Evolutionary conservation across 2,329 filamentous ascomycete genomes (phyloP).

Genomic region (Trichoderma koningii): DNA sequence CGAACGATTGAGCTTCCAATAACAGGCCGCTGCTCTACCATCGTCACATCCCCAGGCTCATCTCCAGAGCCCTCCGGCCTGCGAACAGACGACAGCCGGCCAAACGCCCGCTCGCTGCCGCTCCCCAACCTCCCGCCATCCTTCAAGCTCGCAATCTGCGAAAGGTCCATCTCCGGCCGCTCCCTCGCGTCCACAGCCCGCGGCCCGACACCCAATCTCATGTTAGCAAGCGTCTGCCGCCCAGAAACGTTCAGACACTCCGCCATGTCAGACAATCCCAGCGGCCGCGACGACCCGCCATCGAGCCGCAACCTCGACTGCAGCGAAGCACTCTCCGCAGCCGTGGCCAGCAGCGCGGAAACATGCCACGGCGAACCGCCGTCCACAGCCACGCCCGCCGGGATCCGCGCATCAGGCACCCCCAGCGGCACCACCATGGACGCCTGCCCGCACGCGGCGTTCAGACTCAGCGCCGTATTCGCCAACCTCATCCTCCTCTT

Average conservation of each 20-base stretch:
- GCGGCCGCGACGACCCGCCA: constrained; percentile 40
- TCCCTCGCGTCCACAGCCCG: constrained; percentile 37
- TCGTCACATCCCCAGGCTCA: constrained; percentile 21
- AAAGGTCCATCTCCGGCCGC: constrained; percentile 39
- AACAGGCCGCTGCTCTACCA: constrained; percentile 29
- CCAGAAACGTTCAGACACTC: constrained; percentile 72
- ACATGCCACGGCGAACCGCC: constrained; percentile 73
- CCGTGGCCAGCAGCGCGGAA: constrained; percentile 73
- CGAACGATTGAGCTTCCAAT: constrained; percentile 37
- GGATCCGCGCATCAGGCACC: constrained; percentile 58
- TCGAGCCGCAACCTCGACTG: constrained; percentile 67
- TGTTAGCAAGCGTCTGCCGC: constrained; percentile 75
- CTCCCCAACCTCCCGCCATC: background rate
- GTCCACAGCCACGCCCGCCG: constrained; percentile 62
- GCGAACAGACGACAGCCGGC: constrained; percentile 35
- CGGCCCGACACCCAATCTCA: constrained; percentile 64
- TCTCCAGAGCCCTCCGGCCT: constrained; percentile 26
- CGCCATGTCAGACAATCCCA: constrained; percentile 63
- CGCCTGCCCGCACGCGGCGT: constrained; percentile 67
- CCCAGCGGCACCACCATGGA: constrained; percentile 78
- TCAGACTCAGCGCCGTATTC: constrained; percentile 74
- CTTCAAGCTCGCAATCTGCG: constrained; percentile 34
- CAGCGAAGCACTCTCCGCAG: constrained; percentile 76
- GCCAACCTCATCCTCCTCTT: constrained; percentile 58
- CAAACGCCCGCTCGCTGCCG: constrained; percentile 35